Conservation (phyloP, 164 flowering plant species). For the Vitis amurensis region DNA sequence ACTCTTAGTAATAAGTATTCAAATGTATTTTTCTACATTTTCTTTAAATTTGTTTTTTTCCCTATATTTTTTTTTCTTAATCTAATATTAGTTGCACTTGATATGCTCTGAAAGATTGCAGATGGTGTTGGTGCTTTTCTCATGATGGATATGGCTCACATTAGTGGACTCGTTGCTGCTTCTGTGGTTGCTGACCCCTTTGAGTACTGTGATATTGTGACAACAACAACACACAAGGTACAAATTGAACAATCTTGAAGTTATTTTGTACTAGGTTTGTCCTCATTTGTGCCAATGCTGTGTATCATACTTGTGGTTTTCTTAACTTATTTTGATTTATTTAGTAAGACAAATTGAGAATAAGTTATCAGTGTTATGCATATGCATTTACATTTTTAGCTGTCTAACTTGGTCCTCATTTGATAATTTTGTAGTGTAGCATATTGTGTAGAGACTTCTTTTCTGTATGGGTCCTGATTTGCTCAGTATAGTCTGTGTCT, state of each 20-base stretch:
- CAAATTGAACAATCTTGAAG: background rate
- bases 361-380: no score
- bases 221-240: conserved; percentile 98
- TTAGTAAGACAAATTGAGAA: no score
- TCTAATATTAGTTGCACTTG: conserved; percentile 10
- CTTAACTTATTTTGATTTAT: no score
- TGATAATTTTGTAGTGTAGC: no score
- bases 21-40: background rate
- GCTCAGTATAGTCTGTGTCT: no score
- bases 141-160: conserved; percentile 99
- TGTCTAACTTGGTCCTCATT: no score
- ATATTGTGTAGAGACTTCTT: no score
- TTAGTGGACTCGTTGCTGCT: conserved; percentile 95
- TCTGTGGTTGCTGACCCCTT: conserved; percentile 90
- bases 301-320: no score
- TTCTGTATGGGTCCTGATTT: no score
- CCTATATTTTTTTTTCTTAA: background rate
- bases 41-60: background rate
- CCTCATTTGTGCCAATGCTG: no score
- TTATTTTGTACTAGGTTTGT: background rate
- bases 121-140: conserved; percentile 90
- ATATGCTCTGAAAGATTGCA: conserved; percentile 62
- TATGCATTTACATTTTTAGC: no score
- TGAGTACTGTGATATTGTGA: conserved; percentile 89
- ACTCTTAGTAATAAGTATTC: no score